A percentile compares a stretch with the other conserved stretches of the same genome.
These are phyloP conservation scores for Cyberlindnera bimundalis DNA, from an alignment of 805 yeast species.

Conservation along the genomic window DNA sequence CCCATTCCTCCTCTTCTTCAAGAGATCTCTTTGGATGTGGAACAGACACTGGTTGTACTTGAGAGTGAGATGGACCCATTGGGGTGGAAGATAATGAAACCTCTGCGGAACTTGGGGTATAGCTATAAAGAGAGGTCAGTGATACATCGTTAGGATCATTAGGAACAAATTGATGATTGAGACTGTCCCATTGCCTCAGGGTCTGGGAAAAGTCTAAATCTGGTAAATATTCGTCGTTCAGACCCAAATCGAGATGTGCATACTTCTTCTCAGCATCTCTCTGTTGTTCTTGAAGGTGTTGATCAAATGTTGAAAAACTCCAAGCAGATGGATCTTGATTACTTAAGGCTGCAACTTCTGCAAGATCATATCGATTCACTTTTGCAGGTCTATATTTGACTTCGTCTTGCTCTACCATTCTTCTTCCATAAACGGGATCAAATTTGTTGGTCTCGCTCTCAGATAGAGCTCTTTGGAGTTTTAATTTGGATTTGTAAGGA, in stretches of 20 bases:
- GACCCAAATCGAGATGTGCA: constrained; percentile 33
- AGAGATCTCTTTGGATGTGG: constrained; percentile 26
- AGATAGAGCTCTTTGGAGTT: constrained; percentile 54
- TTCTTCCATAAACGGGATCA: constrained; percentile 49
- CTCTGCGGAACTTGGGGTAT: constrained; percentile 17
- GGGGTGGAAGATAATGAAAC: constrained; percentile 21
- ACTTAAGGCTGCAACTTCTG: neutral
- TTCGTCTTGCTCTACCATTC: constrained; percentile 45
- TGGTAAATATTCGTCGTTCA: constrained; percentile 77
- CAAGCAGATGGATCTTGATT: constrained; percentile 1
- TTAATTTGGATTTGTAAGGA: constrained; percentile 20
- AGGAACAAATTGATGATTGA: constrained; percentile 9
- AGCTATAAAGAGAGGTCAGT: constrained; percentile 2
- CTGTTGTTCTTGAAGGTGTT: constrained; percentile 5
- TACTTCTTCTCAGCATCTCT: constrained; percentile 6
- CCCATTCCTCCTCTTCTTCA: constrained; percentile 26
- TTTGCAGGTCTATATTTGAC: constrained; percentile 44
- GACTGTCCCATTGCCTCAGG: constrained; percentile 43
- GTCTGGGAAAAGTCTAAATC: constrained; percentile 57
- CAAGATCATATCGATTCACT: constrained; percentile 3
- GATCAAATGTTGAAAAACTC: constrained; percentile 5
- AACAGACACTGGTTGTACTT: constrained; percentile 35
- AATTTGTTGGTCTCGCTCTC: constrained; percentile 63
- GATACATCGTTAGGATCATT: constrained; percentile 9
- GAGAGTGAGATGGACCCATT: constrained; percentile 31